Base-by-base conservation (phyloP, 768 basidiomycete species). In the Boletus vermiculosoides region DNA sequence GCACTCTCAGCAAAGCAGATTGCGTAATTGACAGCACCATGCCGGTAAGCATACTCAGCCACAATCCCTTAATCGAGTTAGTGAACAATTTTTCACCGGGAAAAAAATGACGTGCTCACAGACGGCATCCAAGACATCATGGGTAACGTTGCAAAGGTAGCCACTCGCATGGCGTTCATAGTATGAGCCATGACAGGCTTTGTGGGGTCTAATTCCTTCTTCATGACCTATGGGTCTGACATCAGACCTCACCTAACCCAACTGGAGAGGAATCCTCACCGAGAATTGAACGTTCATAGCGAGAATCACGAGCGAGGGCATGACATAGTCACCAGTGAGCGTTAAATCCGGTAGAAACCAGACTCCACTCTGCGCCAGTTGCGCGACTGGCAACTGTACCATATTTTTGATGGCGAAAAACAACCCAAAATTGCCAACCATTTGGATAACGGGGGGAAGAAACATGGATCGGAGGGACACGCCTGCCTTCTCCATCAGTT, bases 391-490 rank as follows among this genome's bases (percentile, higher is more conserved):
- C 45, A 86, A 70, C 48, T 78, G 76, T 63, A 87, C 86, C 77
- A 98, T 80, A 46, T 75, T 76, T 72, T 84, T 84, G 54, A 96
- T 69, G 18, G 83, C 92, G 62, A 93, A 87, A 80, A 98, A 98
- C 75, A 92, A 74, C 15, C 87, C 85, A 33, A 97, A 73, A 45
- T 88, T 86, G 42, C 93, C 77, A 1, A 91, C 85, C 22, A 93
- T 68, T 71, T 96, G 94, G 1, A 87, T 63, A 53, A 94, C 56
- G 9, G 83, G 82, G 53, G 78, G 75, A 16, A 83, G 50, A n/a
- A 88, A 59, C 59, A 85, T 75, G 40, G 78, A 76, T 15, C 74
- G 59, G 55, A 89, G 79, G 62, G 79, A 83, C 46, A 92, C 84
- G 25, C 87, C 84, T 9, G 89, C 81, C 52, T 85, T 80, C 56